Percentiles rank a stretch among this genome's conserved stretches.
Conservation (phyloP, 2,329 filamentous ascomycete species). For the Trichoderma breve region DNA sequence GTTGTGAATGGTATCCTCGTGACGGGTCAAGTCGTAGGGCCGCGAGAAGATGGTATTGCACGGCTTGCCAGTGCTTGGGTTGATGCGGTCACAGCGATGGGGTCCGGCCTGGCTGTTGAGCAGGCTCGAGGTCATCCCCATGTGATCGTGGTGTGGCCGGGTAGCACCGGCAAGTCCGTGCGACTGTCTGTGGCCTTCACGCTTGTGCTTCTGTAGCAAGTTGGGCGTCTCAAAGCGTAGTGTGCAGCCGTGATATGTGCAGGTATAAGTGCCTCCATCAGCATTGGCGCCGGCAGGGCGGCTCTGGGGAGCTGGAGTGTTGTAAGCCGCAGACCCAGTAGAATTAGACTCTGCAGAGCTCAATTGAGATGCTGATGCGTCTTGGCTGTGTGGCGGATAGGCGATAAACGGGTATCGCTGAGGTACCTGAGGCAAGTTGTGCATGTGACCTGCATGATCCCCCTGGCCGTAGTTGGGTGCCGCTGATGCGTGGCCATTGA, state of each 20-base stretch:
- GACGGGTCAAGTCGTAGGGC: conserved; percentile 92
- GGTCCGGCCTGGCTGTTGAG: conserved; percentile 89
- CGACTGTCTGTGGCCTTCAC: conserved; percentile 84
- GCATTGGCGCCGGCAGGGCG: conserved; percentile 64
- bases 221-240: conserved; percentile 84
- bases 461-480: conserved; percentile 21
- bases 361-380: conserved; percentile 36
- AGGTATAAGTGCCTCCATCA: conserved; percentile 89
- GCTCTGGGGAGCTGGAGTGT: conserved; percentile 37
- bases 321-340: conserved; percentile 35
- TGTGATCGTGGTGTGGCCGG: conserved; percentile 31
- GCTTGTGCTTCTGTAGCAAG: conserved; percentile 91
- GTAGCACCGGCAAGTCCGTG: conserved; percentile 41
- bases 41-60: conserved; percentile 94
- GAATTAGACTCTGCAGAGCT: conserved; percentile 48
- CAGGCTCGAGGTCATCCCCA: conserved; percentile 50
- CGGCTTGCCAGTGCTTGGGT: conserved; percentile 90
- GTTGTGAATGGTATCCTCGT: conserved; percentile 98
- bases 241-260: conserved; percentile 89
- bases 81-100: conserved; percentile 88
- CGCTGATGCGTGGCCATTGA: conserved; percentile 20
- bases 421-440: conserved; percentile 39
- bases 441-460: neutral
- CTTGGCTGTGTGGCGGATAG: conserved; percentile 35
- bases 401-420: conserved; percentile 54